Percentiles rank a stretch among this genome's conserved stretches.
phyloP scores from a whole-genome alignment of 441 rosid species.

The Croton laevigatus region DNA sequence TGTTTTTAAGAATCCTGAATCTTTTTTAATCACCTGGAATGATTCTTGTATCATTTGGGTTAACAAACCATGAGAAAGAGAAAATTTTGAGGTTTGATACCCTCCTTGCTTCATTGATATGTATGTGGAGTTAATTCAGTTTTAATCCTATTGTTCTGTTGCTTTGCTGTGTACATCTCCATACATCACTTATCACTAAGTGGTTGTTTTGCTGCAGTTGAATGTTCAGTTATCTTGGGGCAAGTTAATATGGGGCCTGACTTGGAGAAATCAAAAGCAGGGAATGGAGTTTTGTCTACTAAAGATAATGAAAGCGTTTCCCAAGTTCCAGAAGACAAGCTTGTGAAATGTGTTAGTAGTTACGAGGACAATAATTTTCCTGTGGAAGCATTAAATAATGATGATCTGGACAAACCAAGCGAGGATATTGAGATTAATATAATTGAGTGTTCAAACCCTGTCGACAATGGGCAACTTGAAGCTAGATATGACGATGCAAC shows the following conservation, averaged over 20 bases:
- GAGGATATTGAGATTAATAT: slow-evolving; percentile 53
- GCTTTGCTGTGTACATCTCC: background rate
- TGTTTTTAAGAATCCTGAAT: too few relatives aligned
- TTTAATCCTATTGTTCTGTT: background rate
- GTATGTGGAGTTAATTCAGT: too few relatives aligned
- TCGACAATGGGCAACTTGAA: slow-evolving; percentile 17
- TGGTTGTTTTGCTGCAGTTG: slow-evolving; percentile 3
- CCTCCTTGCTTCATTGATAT: too few relatives aligned
- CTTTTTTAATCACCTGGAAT: too few relatives aligned
- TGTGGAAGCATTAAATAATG: slow-evolving; percentile 23
- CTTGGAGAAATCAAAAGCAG: slow-evolving; percentile 29
- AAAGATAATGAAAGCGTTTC: slow-evolving; percentile 26
- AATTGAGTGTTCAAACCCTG: slow-evolving; percentile 28
- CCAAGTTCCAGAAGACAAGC: slow-evolving; percentile 31
- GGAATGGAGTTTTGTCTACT: slow-evolving; percentile 24
- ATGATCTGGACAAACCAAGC: slow-evolving; percentile 15
- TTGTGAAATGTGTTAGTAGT: slow-evolving; percentile 36
- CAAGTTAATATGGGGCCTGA: slow-evolving; percentile 40
- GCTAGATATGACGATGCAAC: slow-evolving; percentile 40
- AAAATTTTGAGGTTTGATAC: too few relatives aligned
- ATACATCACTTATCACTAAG: background rate
- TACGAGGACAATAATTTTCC: slow-evolving; percentile 37
- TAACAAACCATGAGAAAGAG: too few relatives aligned
- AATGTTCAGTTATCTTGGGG: slow-evolving; percentile 3
- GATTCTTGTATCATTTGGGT: too few relatives aligned